Evolutionary conservation across 2,329 filamentous ascomycete genomes (phyloP).

Genomic region (Talaromyces amestolkiae): DNA sequence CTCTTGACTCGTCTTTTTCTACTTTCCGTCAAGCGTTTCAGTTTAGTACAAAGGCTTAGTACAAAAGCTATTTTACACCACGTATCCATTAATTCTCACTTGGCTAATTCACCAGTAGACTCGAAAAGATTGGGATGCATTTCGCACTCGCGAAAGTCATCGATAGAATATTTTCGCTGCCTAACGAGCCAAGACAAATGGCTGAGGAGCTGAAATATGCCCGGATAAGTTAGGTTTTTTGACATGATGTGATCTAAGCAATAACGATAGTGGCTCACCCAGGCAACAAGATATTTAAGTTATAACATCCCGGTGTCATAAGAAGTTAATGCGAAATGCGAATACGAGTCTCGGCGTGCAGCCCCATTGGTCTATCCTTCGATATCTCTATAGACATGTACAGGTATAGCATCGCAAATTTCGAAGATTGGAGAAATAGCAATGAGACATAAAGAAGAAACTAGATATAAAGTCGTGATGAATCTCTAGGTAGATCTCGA

Average conservation of each 20-base stretch:
- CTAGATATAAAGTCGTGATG: background rate
- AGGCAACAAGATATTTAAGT: background rate
- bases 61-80: no score
- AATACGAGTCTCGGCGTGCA: background rate
- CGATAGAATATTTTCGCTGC: background rate
- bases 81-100: no score
- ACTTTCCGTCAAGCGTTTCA: background rate
- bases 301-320: background rate
- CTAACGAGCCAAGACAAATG: background rate
- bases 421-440: background rate
- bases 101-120: no score
- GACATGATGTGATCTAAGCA: background rate
- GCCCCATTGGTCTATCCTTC: background rate
- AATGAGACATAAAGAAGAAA: background rate
- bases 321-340: background rate
- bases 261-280: background rate
- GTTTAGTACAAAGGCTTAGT: background rate
- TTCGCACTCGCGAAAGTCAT: background rate
- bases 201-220: no score
- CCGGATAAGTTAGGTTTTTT: no score
- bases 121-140: conserved; percentile 23
- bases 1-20: background rate
- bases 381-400: background rate
- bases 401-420: background rate
- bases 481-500: background rate